Base-by-base conservation (phyloP, 768 basidiomycete genomes). In the Serpula lacrymans region DNA sequence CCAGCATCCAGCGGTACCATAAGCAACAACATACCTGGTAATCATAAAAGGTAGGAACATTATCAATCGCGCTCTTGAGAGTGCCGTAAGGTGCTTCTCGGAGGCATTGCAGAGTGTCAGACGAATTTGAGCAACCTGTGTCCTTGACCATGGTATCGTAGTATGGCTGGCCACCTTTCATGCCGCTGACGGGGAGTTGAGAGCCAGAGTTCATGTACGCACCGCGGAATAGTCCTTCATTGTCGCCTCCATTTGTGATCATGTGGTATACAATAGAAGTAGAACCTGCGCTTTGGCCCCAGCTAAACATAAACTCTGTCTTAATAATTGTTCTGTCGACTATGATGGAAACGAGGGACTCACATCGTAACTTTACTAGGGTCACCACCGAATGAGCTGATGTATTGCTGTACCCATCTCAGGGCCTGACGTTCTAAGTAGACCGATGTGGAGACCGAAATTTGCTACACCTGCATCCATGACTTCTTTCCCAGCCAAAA, bases 361-460 rank as follows among this genome's bases (percentile, higher is more conserved):
- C 37, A 60, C 57, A 80, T 74, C 2, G 68, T 74, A 26, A 74
- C 65, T 13, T 51, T 52, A 13, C 29, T 43, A 2, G 64, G 63
- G 43, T 72, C 58, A 6, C 72, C 68, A 2, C 66, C 71, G 32
- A 70, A 74, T 1, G 60, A 57, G 17, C 34, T 28, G 34, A 71
- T 67, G 39, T 72, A 46, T 34, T 56, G 33, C 39, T 67, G 49
- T 6, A 72, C 60, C 67, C 69, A 73, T 41, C 40, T 45, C 29
- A 73, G 54, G 2, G 67, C 66, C 40, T 63, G 58, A 7, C 60
- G 51, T 33, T 58, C 57, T 70, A 57, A 26, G 10, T 13, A 21
- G 13, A n/a, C n/a, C 60, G 57, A 49, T 72, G 41, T 48, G 46
- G 13, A 74, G 48, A n/a, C 71, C 71, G 6, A 68, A 52, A 42